Conservation (phyloP, 805 yeast genomes). For the Saccharomycopsis amapae region DNA sequence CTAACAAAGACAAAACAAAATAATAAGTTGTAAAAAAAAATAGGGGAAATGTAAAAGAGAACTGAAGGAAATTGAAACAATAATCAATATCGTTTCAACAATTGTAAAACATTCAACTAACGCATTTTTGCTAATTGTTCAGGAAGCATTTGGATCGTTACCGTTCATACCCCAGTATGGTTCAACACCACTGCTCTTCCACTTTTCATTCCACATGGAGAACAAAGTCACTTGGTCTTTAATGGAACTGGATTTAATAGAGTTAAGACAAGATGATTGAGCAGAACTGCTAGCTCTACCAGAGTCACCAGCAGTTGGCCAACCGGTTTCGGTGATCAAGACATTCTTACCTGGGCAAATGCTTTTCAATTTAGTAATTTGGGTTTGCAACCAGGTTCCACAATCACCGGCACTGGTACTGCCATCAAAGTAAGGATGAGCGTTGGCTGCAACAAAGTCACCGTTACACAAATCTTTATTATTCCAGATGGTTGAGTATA, state of each 20-base stretch:
- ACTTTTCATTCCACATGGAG: constrained; percentile 54
- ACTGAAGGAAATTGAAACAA: too few species aligned
- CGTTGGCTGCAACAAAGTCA: constrained; percentile 93
- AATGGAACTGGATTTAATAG: constrained; percentile 40
- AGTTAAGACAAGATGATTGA: constrained; percentile 65
- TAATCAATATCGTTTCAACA: too few species aligned
- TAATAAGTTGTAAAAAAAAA: too few species aligned
- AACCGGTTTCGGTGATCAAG: constrained; percentile 87
- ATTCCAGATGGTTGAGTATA: constrained; percentile 78
- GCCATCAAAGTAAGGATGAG: constrained; percentile 96
- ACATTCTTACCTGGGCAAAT: constrained; percentile 76
- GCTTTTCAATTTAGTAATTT: constrained; percentile 79
- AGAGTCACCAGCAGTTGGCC: constrained; percentile 86
- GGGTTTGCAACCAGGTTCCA: constrained; percentile 82
- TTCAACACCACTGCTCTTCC: constrained; percentile 58
- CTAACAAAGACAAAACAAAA: too few species aligned
- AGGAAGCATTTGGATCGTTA: constrained; percentile 11
- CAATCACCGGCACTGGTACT: constrained; percentile 66
- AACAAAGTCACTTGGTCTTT: constrained; percentile 48
- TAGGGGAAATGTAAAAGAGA: too few species aligned
- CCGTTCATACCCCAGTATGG: constrained; percentile 62
- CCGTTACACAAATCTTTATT: constrained; percentile 90
- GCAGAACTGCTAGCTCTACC: constrained; percentile 67
- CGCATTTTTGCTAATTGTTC: not conserved
- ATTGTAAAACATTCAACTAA: too few species aligned